Conservation (phyloP, 306 rosid species). For the Hippophae tibetana region DNA sequence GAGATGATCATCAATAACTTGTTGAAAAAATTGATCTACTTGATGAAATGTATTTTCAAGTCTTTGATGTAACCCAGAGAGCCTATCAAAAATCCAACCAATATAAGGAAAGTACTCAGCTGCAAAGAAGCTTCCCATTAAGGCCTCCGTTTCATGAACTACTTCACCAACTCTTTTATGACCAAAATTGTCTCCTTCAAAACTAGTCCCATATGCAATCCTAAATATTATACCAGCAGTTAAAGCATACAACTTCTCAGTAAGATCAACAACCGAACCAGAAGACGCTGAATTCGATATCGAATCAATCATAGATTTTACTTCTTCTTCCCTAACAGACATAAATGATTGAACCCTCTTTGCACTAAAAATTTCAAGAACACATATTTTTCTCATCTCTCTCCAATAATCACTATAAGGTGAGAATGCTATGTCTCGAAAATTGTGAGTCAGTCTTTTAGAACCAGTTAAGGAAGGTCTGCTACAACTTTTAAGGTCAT, state of each 20-base stretch:
- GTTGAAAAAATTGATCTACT: conserved; percentile 32
- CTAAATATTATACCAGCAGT: conserved; percentile 25
- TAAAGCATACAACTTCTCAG: conserved; percentile 21
- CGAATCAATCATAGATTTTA: conserved; percentile 4
- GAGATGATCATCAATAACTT: conserved; percentile 26
- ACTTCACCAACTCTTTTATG: conserved; percentile 24
- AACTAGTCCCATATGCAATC: conserved; percentile 38
- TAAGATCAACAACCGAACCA: conserved; percentile 14
- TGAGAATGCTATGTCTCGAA: conserved; percentile 29
- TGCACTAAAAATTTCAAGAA: conserved; percentile 27
- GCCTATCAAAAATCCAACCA: conserved; percentile 43
- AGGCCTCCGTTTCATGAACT: conserved; percentile 25
- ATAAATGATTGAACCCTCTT: conserved; percentile 17
- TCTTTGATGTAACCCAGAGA: conserved; percentile 17
- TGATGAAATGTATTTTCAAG: conserved; percentile 25
- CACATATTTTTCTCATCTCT: conserved; percentile 33
- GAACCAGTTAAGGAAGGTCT: conserved; percentile 23
- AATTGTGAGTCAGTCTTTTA: conserved; percentile 30
- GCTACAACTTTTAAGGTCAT: conserved; percentile 31
- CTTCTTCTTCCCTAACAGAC: conserved; percentile 16
- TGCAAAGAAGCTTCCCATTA: conserved; percentile 22
- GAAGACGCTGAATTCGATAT: background rate
- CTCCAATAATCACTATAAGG: conserved; percentile 42
- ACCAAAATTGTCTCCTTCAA: conserved; percentile 8
- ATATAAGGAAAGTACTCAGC: conserved; percentile 30